Conservation (phyloP, 306 rosid species). For the Quercus rubra region DNA sequence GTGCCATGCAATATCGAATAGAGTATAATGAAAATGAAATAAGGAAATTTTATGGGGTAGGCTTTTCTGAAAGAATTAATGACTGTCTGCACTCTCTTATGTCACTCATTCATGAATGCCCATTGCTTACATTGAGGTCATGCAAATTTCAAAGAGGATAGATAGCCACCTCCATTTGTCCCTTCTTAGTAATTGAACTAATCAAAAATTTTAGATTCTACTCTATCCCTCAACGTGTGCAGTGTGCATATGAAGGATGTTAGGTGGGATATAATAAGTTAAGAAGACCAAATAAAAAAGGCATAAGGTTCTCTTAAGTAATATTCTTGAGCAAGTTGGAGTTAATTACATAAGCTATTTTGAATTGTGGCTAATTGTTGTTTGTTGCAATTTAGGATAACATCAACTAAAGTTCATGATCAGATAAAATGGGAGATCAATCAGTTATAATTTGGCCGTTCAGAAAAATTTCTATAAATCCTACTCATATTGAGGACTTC, state of each 20-base stretch:
- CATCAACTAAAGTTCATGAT: neutral
- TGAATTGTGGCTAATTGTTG: neutral
- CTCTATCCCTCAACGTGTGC: neutral
- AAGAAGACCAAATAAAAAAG: neutral
- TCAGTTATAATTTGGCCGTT: neutral
- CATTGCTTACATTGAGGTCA: slow-evolving; percentile 17
- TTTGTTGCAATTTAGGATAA: neutral
- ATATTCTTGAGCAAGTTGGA: neutral
- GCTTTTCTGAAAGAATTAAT: neutral
- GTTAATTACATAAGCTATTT: neutral
- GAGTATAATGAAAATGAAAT: slow-evolving; percentile 25
- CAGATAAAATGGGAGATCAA: neutral
- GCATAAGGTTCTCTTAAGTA: neutral
- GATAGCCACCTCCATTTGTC: slow-evolving; percentile 23
- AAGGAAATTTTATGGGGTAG: neutral
- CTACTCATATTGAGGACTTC: neutral
- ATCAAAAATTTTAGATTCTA: neutral
- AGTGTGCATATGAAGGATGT: neutral
- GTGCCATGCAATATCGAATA: slow-evolving; percentile 19
- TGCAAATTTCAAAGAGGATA: neutral
- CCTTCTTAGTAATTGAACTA: slow-evolving; percentile 25
- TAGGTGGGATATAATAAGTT: neutral
- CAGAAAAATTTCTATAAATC: neutral
- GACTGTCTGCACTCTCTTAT: slow-evolving; percentile 18
- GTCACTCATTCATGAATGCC: slow-evolving; percentile 16